Conservation (phyloP, 2,329 filamentous ascomycete species). For the Verticillium dahliae region DNA sequence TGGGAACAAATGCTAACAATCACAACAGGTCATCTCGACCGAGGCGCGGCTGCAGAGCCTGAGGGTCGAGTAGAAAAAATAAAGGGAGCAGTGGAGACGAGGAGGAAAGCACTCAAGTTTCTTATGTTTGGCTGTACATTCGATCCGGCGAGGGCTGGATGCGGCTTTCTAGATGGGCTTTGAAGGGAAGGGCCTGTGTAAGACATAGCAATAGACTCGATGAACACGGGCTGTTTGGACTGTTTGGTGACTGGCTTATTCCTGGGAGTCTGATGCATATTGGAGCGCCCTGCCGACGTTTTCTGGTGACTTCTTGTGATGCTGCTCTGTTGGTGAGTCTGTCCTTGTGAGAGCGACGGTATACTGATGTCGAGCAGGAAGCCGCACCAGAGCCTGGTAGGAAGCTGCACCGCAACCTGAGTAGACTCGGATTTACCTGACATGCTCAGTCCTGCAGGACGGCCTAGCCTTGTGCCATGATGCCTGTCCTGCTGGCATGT, state of each 20-base stretch:
- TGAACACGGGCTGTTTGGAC: neutral
- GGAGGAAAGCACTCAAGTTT: slow-evolving; percentile 8
- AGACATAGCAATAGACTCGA: slow-evolving; percentile 25
- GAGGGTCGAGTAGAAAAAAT: slow-evolving; percentile 60
- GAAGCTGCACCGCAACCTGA: no score
- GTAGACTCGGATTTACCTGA: no score
- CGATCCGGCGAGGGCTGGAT: slow-evolving; percentile 9
- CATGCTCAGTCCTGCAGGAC: no score
- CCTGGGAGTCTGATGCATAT: no score
- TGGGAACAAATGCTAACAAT: neutral
- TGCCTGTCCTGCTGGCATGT: no score
- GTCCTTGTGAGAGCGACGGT: no score
- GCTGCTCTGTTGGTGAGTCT: no score
- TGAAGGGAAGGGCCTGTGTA: slow-evolving; percentile 21
- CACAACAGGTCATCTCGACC: slow-evolving; percentile 69
- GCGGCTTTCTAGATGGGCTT: slow-evolving; percentile 14
- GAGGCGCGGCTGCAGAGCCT: slow-evolving; percentile 86
- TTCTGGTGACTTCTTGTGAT: no score
- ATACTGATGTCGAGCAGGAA: no score
- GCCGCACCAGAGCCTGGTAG: no score
- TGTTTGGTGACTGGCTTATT: neutral
- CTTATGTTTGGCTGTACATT: slow-evolving; percentile 27
- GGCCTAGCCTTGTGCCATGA: no score
- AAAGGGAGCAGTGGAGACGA: neutral
- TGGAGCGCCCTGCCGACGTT: no score